Conservation (phyloP, 441 rosid species). For the Monsonia emarginata region DNA sequence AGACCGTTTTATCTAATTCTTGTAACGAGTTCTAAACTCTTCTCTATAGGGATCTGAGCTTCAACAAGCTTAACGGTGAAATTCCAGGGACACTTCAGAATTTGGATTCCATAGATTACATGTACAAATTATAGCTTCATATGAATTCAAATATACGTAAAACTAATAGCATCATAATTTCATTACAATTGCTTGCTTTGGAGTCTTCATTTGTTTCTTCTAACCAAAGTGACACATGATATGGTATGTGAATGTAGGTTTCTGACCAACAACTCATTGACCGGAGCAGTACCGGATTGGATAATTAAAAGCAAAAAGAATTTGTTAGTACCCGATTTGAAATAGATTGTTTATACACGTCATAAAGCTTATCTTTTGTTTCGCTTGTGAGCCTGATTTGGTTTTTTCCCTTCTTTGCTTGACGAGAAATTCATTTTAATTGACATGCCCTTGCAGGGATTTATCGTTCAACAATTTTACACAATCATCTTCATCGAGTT, state of each 20-base stretch:
- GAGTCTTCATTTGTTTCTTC: neutral
- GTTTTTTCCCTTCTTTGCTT: neutral
- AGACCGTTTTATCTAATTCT: neutral
- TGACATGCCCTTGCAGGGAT: conserved; percentile 42
- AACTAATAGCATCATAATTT: too few species aligned
- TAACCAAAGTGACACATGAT: neutral
- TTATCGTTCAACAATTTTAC: conserved; percentile 80
- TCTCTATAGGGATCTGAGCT: conserved; percentile 59
- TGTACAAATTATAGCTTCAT: conserved; percentile 23
- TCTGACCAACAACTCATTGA: conserved; percentile 59
- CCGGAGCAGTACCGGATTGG: conserved; percentile 48
- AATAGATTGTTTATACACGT: too few species aligned
- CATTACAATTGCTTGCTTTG: neutral
- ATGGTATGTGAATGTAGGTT: conserved; percentile 33
- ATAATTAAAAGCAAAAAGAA: conserved; percentile 11
- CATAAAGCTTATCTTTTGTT: too few species aligned
- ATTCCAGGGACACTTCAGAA: conserved; percentile 28
- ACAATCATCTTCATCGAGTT: conserved; percentile 25
- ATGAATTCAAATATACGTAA: too few species aligned
- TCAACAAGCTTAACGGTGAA: conserved; percentile 49
- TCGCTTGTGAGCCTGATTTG: too few species aligned
- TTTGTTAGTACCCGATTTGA: conserved; percentile 30
- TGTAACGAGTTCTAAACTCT: neutral
- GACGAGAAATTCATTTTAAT: neutral
- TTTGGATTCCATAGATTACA: conserved; percentile 12